Conservation (phyloP, 495 filamentous ascomycete genomes). For the Pseudomonodictys pantanalensis region DNA sequence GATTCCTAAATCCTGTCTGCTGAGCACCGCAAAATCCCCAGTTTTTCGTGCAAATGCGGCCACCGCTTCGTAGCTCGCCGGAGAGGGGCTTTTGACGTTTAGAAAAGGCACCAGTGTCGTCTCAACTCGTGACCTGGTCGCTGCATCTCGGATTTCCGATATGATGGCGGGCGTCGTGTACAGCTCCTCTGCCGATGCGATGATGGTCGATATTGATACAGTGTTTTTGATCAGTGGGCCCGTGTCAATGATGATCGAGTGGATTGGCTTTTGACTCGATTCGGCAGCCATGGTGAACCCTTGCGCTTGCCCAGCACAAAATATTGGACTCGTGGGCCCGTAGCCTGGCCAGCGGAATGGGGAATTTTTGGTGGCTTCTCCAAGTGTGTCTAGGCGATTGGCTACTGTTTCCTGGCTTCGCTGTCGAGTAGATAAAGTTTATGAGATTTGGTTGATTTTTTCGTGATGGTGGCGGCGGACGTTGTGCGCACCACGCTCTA, state of each 20-base stretch:
- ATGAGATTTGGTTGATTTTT: too few species aligned
- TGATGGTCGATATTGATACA: slow-evolving; percentile 71
- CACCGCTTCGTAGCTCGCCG: slow-evolving; percentile 74
- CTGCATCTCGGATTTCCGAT: slow-evolving; percentile 82
- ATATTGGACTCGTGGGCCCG: too few species aligned
- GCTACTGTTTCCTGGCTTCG: too few species aligned
- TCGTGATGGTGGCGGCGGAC: too few species aligned
- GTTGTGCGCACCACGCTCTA: too few species aligned
- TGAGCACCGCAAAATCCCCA: slow-evolving; percentile 83
- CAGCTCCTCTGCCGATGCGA: slow-evolving; percentile 70
- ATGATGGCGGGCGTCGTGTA: slow-evolving; percentile 86
- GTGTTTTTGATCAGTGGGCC: slow-evolving; percentile 90
- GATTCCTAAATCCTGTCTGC: slow-evolving; percentile 81
- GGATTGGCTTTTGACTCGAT: slow-evolving; percentile 57
- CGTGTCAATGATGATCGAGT: slow-evolving; percentile 85
- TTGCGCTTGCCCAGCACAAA: background rate
- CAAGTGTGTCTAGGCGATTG: too few species aligned
- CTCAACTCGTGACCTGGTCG: slow-evolving; percentile 73
- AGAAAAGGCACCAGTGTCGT: slow-evolving; percentile 81
- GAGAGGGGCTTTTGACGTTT: slow-evolving; percentile 66
- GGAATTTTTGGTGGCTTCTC: too few species aligned
- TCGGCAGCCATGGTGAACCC: slow-evolving; percentile 2
- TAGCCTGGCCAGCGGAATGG: too few species aligned
- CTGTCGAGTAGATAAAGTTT: too few species aligned
- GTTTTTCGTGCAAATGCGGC: slow-evolving; percentile 84